Conservation (phyloP, 345 rosid genomes). For the Passiflora organensis region DNA sequence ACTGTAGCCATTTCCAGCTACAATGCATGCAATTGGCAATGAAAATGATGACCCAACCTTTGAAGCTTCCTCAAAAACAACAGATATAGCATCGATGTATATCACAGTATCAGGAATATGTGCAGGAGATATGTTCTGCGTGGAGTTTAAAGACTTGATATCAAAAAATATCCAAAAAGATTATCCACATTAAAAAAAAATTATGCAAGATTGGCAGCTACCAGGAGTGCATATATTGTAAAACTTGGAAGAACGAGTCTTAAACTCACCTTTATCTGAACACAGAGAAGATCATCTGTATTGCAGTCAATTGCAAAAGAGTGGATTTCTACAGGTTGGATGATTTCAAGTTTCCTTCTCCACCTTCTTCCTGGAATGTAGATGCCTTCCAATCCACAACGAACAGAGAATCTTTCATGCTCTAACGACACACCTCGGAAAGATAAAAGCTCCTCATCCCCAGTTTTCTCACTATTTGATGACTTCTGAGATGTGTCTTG, state of each 20-base stretch:
- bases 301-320: constrained; percentile 86
- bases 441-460: constrained; percentile 71
- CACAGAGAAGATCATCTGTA: constrained; percentile 88
- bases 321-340: constrained; percentile 84
- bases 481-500: constrained; percentile 50
- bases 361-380: constrained; percentile 89
- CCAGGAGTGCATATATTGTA: neutral
- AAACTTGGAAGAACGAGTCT: neutral
- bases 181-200: neutral
- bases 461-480: constrained; percentile 38
- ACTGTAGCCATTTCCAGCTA: constrained; percentile 73
- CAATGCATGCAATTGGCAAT: constrained; percentile 87
- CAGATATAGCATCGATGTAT: constrained; percentile 78
- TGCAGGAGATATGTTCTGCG: constrained; percentile 83
- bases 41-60: constrained; percentile 66
- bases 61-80: constrained; percentile 81
- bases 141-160: constrained; percentile 9
- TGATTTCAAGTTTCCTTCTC: constrained; percentile 83
- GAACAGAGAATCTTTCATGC: constrained; percentile 81
- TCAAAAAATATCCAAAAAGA: constrained; percentile 4
- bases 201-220: neutral
- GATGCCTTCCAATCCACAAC: constrained; percentile 93
- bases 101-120: constrained; percentile 67
- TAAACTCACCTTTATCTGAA: constrained; percentile 79
- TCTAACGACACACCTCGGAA: constrained; percentile 85